These are phyloP conservation scores for Neurospora intermedia DNA, from an alignment of 495 filamentous ascomycete species.

Conservation along the genomic window DNA sequence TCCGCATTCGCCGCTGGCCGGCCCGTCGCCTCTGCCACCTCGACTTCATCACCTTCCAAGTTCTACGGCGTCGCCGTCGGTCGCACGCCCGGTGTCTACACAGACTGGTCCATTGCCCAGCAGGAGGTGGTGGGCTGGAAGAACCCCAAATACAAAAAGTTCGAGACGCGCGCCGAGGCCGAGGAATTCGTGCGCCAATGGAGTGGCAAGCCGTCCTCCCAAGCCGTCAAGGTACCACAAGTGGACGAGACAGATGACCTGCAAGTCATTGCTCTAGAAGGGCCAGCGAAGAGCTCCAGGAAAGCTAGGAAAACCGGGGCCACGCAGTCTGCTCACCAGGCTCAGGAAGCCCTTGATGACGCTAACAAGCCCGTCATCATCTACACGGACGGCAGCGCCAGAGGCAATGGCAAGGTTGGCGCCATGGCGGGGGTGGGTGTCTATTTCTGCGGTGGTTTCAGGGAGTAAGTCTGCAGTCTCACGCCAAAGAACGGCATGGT, in stretches of 20 bases:
- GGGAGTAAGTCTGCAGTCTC: conserved; percentile 37
- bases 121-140: conserved; percentile 67
- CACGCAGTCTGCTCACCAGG: background rate
- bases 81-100: conserved; percentile 76
- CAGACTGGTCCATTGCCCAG: conserved; percentile 69
- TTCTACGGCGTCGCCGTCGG: conserved; percentile 87
- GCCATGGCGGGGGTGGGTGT: conserved; percentile 81
- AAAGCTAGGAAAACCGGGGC: conserved; percentile 41
- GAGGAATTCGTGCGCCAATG: conserved; percentile 33
- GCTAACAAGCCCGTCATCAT: conserved; percentile 47
- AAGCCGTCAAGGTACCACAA: conserved; percentile 14
- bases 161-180: conserved; percentile 67
- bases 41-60: conserved; percentile 29
- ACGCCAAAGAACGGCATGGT: background rate
- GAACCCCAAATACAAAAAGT: conserved; percentile 72
- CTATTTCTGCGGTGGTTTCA: conserved; percentile 67
- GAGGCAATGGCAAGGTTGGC: conserved; percentile 61
- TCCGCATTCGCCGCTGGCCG: conserved; percentile 62
- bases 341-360: conserved; percentile 25
- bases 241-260: conserved; percentile 23
- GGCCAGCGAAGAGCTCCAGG: conserved; percentile 47
- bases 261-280: conserved; percentile 28
- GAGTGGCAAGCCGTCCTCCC: conserved; percentile 11
- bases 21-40: conserved; percentile 24
- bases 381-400: conserved; percentile 81